Evolutionary conservation across 1,284 basidiomycete genomes (phyloP), one percentile per base, ranked within the genome.

Genomic region (Megacollybia platyphylla): DNA sequence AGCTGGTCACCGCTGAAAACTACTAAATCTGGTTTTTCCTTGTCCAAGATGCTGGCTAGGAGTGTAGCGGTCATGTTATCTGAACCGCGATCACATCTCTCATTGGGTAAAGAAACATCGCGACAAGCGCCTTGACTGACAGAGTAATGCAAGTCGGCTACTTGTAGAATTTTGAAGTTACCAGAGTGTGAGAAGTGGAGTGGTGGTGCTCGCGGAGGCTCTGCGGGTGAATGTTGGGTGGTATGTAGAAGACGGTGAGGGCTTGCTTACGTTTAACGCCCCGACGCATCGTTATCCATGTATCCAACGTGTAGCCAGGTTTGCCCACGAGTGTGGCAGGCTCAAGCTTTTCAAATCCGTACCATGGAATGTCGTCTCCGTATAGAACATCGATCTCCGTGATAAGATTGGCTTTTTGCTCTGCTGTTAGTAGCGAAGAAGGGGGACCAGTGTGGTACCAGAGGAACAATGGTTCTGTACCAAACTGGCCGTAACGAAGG

Each of bases 141-240:
- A 0, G 86, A 87, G 58, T 70, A 94, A 59, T 96, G 91, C 24
- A 94, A 65, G 59, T 96, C 91, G 2, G 91, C 91, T 26, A 93
- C 70, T 59, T 96, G 91, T 49, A 96, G 68, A 49, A 94, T 80
- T 60, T 82, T 91, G 73, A 90, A 90, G 27, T 73, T 81, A 5
- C 91, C 91, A 18, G 83, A 72, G 13, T 59, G 65, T n/a, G 79
- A 79, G 62, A 96, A 93, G 51, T 83, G 83, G 1, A 89, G 73
- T 0, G 81, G 79, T 3, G 74, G 75, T 0, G 85, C 78, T 7
- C 66, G 68, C 1, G 87, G 84, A 2, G 81, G 64, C 83, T 87
- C 53, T 7, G 40, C 10, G 15, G 18, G 13, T 13, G 46, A 32
- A 44, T 39, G 28, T 36, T 26, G 43, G 43, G 7, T 27, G 31